Percentiles rank a stretch among this genome's conserved stretches.
These are phyloP conservation scores for Penicillium hesseltinei DNA, from an alignment of 2,329 filamentous ascomycete species.

Conservation along the genomic window DNA sequence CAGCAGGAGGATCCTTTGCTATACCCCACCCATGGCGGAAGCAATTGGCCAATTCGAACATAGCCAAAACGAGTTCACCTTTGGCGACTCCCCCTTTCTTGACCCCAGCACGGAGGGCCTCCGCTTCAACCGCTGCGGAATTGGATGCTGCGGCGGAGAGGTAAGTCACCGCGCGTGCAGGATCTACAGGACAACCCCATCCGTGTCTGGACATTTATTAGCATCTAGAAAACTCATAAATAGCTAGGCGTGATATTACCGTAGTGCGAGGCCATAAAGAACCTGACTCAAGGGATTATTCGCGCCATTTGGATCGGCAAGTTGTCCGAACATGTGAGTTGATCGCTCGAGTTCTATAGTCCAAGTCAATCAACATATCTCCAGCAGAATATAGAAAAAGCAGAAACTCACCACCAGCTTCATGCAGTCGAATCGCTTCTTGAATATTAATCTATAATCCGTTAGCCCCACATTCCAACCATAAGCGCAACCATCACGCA, in stretches of 20 bases:
- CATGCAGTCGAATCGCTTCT: slow-evolving; percentile 91
- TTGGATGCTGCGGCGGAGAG: slow-evolving; percentile 87
- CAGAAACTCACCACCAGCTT: slow-evolving; percentile 60
- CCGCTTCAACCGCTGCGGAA: slow-evolving; percentile 79
- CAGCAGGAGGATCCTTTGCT: slow-evolving; percentile 78
- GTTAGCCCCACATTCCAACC: slow-evolving; percentile 1
- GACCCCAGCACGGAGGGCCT: slow-evolving; percentile 80
- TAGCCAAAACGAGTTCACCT: slow-evolving; percentile 91
- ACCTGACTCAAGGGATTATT: slow-evolving; percentile 96
- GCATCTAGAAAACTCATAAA: not conserved
- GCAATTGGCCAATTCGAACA: slow-evolving; percentile 75
- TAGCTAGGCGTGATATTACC: slow-evolving; percentile 49
- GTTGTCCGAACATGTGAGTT: slow-evolving; percentile 77
- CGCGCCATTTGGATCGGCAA: slow-evolving; percentile 78
- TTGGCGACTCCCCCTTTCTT: slow-evolving; percentile 94
- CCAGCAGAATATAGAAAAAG: not conserved
- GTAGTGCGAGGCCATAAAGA: slow-evolving; percentile 85
- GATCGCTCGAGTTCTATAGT: slow-evolving; percentile 65
- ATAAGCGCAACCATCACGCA: not conserved
- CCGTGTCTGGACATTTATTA: slow-evolving; percentile 64
- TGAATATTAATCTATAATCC: slow-evolving; percentile 66
- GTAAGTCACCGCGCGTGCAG: slow-evolving; percentile 73
- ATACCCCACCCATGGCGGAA: slow-evolving; percentile 96
- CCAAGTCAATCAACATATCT: not conserved
- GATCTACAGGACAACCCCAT: slow-evolving; percentile 80